phyloP scores from a whole-genome alignment of 1,284 basidiomycete species.

The Pseudozyma tsukubaensis region DNA sequence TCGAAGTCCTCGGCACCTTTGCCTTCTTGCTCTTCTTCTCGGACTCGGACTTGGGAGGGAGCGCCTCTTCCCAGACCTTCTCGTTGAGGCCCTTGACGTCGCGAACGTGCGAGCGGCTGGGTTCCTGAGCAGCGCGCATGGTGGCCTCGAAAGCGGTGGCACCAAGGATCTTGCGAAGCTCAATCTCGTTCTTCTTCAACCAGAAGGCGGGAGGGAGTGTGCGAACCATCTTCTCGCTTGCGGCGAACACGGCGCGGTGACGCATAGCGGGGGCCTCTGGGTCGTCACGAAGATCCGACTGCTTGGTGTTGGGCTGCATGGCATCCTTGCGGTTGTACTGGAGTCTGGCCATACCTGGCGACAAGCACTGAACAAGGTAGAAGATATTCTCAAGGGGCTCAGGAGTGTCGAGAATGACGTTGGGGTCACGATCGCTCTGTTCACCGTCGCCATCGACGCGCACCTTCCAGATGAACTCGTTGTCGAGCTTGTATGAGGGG shows the following conservation, averaged over 20 bases:
- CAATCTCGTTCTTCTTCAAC: conserved; percentile 63
- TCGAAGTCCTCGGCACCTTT: conserved; percentile 36
- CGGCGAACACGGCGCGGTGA: conserved; percentile 61
- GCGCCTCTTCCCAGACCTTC: conserved; percentile 62
- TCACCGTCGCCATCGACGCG: conserved; percentile 60
- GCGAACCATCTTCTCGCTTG: conserved; percentile 59
- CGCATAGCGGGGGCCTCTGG: conserved; percentile 58
- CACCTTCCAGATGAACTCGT: conserved; percentile 63
- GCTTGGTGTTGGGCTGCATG: conserved; percentile 62
- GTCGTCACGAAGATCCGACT: conserved; percentile 58
- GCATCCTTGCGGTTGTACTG: conserved; percentile 61
- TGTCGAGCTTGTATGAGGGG: conserved; percentile 58
- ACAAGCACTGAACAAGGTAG: conserved; percentile 62
- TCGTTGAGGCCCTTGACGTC: conserved; percentile 62
- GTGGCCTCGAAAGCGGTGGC: conserved; percentile 59
- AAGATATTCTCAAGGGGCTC: conserved; percentile 65
- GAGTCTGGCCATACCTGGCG: conserved; percentile 59
- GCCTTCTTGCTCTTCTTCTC: conserved; percentile 56
- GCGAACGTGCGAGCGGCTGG: conserved; percentile 48
- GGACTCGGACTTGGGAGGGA: conserved; percentile 45
- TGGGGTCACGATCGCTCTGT: conserved; percentile 54
- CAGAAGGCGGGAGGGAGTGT: conserved; percentile 61
- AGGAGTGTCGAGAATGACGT: conserved; percentile 59
- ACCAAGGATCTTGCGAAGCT: conserved; percentile 59
- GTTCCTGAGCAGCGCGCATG: conserved; percentile 52